Evolutionary conservation across 2,329 filamentous ascomycete species (phyloP), one percentile per base, ranked within the genome.

Genomic region (Botrytis byssoidea): DNA sequence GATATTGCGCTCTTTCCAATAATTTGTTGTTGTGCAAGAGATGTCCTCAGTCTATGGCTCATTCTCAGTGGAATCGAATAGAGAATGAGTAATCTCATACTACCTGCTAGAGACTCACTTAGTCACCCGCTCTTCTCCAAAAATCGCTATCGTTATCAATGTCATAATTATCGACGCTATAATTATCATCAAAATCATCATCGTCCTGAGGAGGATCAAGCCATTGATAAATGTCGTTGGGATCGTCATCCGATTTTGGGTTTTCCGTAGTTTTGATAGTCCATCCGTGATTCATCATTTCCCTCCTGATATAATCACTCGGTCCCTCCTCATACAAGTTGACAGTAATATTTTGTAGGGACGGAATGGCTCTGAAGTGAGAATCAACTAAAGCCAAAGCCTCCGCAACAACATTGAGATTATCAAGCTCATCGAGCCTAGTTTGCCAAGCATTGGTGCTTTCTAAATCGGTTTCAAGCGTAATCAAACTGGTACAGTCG

Each of bases 231-330:
- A 73, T 69, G 73, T 73, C 74, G 37, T 75, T 61, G 48, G 68
- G 59, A 57, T 73, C 66, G 37, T 66, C 48, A n/a, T 76, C 73
- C 25, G 68, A 70, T 48, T 71, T 74, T 67, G 9, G 51, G 55
- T 73, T 74, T 75, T 75, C 72, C 16, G 65, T 59, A 67, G 63
- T 46, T 73, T 44, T 76, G 29, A 79, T 67, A 74, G 25, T 77
- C 79, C 76, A 80, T 75, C 75, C 76, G 42, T 75, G 72, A 72
- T 72, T 76, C 75, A 75, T 42, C 73, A 80, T 77, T 76, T 75
- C 64, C 51, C 60, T 74, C 76, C 69, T 61, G 44, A 78, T 75
- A 73, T 66, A 71, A 74, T 72, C 70, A 73, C 69, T 74, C 60
- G 74, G 74, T 18, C 65, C 73, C 25, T 75, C 71, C 57, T 75